A percentile compares a stretch with the other conserved stretches of the same genome.
Evolutionary conservation across 768 basidiomycete species (phyloP).

Genomic region (Lactarius akahatsu): DNA sequence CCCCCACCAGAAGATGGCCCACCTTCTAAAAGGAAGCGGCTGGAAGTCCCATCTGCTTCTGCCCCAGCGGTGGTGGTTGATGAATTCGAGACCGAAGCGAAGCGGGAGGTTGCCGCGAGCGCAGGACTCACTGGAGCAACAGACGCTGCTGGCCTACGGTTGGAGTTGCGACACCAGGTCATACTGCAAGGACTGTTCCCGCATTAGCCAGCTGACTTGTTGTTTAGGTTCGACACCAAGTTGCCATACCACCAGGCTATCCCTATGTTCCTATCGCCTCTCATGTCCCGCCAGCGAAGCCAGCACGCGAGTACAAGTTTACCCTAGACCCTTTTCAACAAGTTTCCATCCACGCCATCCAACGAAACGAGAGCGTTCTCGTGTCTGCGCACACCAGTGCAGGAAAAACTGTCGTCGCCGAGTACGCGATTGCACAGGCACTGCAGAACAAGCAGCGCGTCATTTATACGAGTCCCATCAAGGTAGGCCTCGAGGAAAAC

Average conservation of each 20-base stretch:
- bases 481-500: constrained; percentile 56
- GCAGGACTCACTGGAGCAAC: constrained; percentile 77
- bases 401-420: constrained; percentile 98
- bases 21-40: constrained; percentile 55
- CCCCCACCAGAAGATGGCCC: constrained; percentile 40
- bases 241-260: constrained; percentile 91
- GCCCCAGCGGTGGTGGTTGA: constrained; percentile 76
- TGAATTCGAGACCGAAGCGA: constrained; percentile 93
- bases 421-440: constrained; percentile 98
- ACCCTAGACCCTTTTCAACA: constrained; percentile 96
- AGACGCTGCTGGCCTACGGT: constrained; percentile 60
- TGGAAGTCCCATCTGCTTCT: constrained; percentile 47
- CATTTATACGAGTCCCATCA: constrained; percentile 99
- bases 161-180: constrained; percentile 83
- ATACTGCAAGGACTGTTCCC: constrained; percentile 27
- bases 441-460: constrained; percentile 92
- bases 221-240: constrained; percentile 86
- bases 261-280: constrained; percentile 86
- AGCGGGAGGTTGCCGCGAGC: constrained; percentile 85
- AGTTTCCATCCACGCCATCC: constrained; percentile 92
- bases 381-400: constrained; percentile 99
- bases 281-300: constrained; percentile 88
- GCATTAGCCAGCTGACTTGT: constrained; percentile 1
- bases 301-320: constrained; percentile 93
- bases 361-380: constrained; percentile 94